A percentile compares a stretch with the other conserved stretches of the same genome.
phyloP scores from a whole-genome alignment of 116 monocot species.

The Trichopus zeylanicus region DNA sequence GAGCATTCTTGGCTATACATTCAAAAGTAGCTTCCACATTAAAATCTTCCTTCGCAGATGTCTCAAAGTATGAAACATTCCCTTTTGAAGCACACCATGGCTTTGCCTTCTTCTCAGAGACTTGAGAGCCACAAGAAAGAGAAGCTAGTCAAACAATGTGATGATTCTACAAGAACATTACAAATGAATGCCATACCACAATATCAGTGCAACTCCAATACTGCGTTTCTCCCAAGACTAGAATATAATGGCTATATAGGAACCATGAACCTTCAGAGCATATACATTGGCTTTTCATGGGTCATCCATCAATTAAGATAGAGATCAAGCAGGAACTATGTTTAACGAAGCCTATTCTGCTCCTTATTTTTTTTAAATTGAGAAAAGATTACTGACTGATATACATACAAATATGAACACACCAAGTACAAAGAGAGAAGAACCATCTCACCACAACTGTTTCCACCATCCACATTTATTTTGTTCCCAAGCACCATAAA shows the following conservation, averaged over 20 bases:
- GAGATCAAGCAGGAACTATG: no score
- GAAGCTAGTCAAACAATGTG: neutral
- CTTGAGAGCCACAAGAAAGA: slow-evolving; percentile 26
- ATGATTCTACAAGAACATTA: neutral
- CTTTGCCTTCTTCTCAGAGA: slow-evolving; percentile 84
- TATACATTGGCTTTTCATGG: no score
- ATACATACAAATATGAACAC: neutral
- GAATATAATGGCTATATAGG: no score
- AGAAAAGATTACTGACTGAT: no score
- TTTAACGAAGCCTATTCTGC: no score
- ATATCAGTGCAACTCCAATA: no score
- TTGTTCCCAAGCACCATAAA: slow-evolving; percentile 95
- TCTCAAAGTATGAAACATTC: slow-evolving; percentile 90
- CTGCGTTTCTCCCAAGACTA: no score
- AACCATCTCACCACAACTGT: slow-evolving; percentile 62
- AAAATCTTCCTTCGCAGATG: slow-evolving; percentile 87
- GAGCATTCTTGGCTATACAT: slow-evolving; percentile 85
- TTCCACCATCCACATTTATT: slow-evolving; percentile 87
- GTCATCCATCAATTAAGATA: no score
- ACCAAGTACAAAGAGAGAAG: neutral
- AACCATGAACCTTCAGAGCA: no score
- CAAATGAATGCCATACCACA: slow-evolving; percentile 1
- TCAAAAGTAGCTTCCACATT: slow-evolving; percentile 91
- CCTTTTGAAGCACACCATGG: slow-evolving; percentile 97
- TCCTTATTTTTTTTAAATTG: no score